phyloP scores from a whole-genome alignment of 352 stramenopile species.

The Phytophthora citricola region DNA sequence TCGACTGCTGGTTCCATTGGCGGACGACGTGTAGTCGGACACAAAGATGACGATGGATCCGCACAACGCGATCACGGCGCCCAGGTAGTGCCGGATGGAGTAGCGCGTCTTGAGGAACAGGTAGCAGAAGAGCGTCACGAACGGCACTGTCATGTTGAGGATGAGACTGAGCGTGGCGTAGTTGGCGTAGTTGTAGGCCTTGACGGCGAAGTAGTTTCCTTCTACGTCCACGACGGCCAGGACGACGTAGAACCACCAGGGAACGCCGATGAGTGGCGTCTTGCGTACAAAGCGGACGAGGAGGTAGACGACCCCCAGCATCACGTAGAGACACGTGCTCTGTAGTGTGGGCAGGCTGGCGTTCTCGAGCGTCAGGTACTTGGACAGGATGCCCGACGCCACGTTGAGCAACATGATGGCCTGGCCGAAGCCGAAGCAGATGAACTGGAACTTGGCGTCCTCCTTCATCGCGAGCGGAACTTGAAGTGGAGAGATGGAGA shows the following conservation, averaged over 20 bases:
- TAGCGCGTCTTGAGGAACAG: slow-evolving; percentile 77
- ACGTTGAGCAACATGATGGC: slow-evolving; percentile 74
- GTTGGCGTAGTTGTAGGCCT: slow-evolving; percentile 78
- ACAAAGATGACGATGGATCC: slow-evolving; percentile 68
- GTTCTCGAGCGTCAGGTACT: slow-evolving; percentile 62
- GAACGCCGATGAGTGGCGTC: slow-evolving; percentile 42
- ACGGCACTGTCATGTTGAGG: slow-evolving; percentile 74
- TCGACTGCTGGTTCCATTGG: slow-evolving; percentile 44
- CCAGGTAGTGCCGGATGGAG: slow-evolving; percentile 56
- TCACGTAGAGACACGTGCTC: slow-evolving; percentile 63
- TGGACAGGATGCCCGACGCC: slow-evolving; percentile 57
- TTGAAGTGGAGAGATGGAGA: slow-evolving; percentile 24
- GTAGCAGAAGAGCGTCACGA: slow-evolving; percentile 73
- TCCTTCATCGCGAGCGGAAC: slow-evolving; percentile 23
- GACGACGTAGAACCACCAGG: slow-evolving; percentile 72
- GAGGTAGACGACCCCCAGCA: slow-evolving; percentile 58
- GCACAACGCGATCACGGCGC: slow-evolving; percentile 46
- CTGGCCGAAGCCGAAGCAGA: slow-evolving; percentile 74
- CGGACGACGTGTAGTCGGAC: slow-evolving; percentile 56
- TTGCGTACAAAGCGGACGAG: slow-evolving; percentile 45
- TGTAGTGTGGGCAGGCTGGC: slow-evolving; percentile 66
- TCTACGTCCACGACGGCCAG: slow-evolving; percentile 67
- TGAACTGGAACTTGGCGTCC: slow-evolving; percentile 48
- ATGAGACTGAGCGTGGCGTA: slow-evolving; percentile 71
- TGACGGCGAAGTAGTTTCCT: slow-evolving; percentile 77